Evolutionary conservation across 2,329 filamentous ascomycete species (phyloP), one percentile per base, ranked within the genome.

Genomic region (Raffaelea ambrosiae): DNA sequence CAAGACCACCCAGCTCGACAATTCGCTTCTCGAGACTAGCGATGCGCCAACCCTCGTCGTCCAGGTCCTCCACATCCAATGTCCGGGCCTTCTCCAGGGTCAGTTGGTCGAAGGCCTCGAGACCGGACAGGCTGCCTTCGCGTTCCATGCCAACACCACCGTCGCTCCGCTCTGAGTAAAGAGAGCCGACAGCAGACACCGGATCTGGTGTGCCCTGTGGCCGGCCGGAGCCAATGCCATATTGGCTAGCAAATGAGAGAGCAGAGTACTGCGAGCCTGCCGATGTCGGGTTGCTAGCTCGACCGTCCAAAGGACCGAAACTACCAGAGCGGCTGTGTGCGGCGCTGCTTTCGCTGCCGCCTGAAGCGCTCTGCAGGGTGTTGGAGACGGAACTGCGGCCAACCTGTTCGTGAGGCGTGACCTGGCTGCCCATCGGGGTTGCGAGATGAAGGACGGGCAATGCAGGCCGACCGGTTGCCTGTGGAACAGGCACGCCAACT

Each of bases 11-110:
- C 23, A 95, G 69, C 66, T 98, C 89, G 44, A 86, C 73, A 53
- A 98, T 94, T 58, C 89, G 80, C 55, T 87, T 86, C 62, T 95
- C 88, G 63, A 86, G 79, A 61, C 89, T 95, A 11, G 91, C 93
- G 45, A 94, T 90, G 61, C 86, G 82, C 93, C 93, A 98, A 19
- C 88, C 89, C 53, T 95, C 87, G 59, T 96, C 90, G 61, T 97
- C 91, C 43, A 98, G 69, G 56, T 97, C 91, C 58, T 96, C 91
- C 4, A 95, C 91, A 64, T 98, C 93, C 36, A 91, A 69, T 21
- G 83, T 86, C 54, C 87, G 77, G 33, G 88, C 88, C 65, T 84
- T 89, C 56, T 95, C 89, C 41, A 93, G 64, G 44, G 80, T 86
- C 58, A 95, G 66, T 64, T 90, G 83, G 55, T 94, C 88, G 49